phyloP scores from a whole-genome alignment of 495 filamentous ascomycete species.

The Aspergillus heteromorphus region DNA sequence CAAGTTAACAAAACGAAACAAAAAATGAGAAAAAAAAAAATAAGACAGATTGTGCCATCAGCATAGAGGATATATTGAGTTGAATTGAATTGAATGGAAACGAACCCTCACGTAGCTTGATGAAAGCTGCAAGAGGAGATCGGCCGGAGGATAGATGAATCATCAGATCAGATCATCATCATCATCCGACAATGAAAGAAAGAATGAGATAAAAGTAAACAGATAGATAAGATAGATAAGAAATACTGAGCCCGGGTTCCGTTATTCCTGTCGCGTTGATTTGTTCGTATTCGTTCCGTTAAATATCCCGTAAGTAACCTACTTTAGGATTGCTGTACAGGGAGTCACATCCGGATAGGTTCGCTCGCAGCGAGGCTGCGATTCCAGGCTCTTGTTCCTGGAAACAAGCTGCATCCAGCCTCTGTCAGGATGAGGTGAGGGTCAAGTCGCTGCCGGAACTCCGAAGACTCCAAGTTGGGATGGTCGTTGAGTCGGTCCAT shows the following conservation, averaged over 20 bases:
- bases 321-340: conserved; percentile 9
- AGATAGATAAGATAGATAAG: conserved; percentile 1
- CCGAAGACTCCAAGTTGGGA: not conserved
- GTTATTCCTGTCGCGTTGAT: conserved; percentile 6
- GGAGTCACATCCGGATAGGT: conserved; percentile 4
- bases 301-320: conserved; percentile 13
- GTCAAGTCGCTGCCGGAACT: not conserved
- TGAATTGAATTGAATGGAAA: too few species aligned
- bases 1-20: too few species aligned
- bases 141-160: too few species aligned
- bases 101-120: not conserved
- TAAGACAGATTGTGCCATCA: not conserved
- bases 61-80: not conserved
- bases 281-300: conserved; percentile 23
- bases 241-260: not conserved
- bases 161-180: too few species aligned
- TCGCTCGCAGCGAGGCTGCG: not conserved
- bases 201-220: not conserved
- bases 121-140: not conserved
- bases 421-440: not conserved
- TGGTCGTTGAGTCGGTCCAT: conserved; percentile 1
- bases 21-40: too few species aligned
- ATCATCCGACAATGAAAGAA: not conserved
- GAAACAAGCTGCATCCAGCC: not conserved
- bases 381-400: not conserved